These are phyloP conservation scores for Acanthamoeba royreba DNA, from an alignment of 208 protist genomes.

Conservation along the genomic window DNA sequence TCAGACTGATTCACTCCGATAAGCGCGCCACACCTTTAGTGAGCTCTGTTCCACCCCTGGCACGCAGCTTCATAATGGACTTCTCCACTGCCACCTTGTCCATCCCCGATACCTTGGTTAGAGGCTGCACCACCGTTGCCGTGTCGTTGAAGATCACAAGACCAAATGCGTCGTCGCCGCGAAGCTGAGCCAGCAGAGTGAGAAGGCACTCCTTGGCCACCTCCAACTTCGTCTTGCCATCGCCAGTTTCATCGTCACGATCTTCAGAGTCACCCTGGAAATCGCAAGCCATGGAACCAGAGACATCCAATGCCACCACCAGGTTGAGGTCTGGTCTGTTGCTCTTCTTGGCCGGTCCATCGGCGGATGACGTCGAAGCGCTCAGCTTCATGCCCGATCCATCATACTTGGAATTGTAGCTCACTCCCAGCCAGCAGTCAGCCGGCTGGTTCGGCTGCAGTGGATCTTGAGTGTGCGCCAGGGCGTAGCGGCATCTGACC, in stretches of 20 bases:
- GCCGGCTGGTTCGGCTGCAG: not conserved
- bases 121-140: not conserved
- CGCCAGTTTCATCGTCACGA: not conserved
- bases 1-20: too few relatives aligned
- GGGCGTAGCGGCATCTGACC: not conserved
- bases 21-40: not conserved
- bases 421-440: not conserved
- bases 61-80: conserved; percentile 6
- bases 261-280: not conserved
- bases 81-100: not conserved
- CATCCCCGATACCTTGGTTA: not conserved
- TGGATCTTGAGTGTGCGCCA: not conserved
- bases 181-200: not conserved
- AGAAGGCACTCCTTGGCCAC: conserved; percentile 37
- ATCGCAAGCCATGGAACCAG: not conserved
- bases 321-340: conserved; percentile 23
- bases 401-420: conserved; percentile 43
- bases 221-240: not conserved
- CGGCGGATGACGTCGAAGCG: not conserved
- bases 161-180: conserved; percentile 13
- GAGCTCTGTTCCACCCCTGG: not conserved
- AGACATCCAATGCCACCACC: conserved; percentile 24
- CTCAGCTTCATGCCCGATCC: conserved; percentile 15
- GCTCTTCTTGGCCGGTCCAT: too few relatives aligned
- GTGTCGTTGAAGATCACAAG: conserved; percentile 20